Evolutionary conservation across 805 yeast species (phyloP), one percentile per base, ranked within the genome.

Genomic region (Kazachstania psychrophila): DNA sequence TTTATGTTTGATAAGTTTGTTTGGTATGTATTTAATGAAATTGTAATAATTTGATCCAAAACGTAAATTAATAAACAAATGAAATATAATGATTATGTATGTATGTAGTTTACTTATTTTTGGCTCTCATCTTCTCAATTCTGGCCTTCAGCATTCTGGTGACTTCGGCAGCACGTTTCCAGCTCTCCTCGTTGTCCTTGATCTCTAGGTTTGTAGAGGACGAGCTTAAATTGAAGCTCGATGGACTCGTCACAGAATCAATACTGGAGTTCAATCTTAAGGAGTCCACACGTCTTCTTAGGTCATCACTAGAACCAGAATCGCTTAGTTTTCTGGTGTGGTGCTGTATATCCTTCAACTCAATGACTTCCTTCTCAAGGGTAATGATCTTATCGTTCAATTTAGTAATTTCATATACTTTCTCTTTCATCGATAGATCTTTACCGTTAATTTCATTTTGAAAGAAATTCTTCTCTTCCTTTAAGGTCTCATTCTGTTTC

Each of bases 161-260:
- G 10, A 86, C 94, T 48, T 83, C 94, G 0, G 92, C 88, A 0
- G 96, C 95, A 33, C 89, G 72, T 46, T 72, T 75, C 96, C 96
- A 87, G 47, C 82, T 77, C 36, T 69, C 75, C 41, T 79, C 87
- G 40, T 73, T 82, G 8, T 30, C 38, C 12, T 14, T 29, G 3
- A 8, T 8, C 11, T 14, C 19, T 8, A 29, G 13, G 16, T 28
- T 24, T 31, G 68, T 67, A 28, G 51, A 39, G 10, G 43, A 38
- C 27, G 45, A 47, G 18, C 37, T 45, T 12, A 39, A 35, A 27
- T 38, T 38, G n/a, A 28, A 17, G n/a, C n/a, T n/a, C n/a, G n/a
- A n/a, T n/a, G n/a, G n/a, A n/a, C n/a, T n/a, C n/a, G n/a, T n/a
- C n/a, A n/a, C n/a, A 20, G 33, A 22, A 12, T 30, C 33, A 8